phyloP scores from a whole-genome alignment of 129 eudicot species.

The Arctium minus region DNA sequence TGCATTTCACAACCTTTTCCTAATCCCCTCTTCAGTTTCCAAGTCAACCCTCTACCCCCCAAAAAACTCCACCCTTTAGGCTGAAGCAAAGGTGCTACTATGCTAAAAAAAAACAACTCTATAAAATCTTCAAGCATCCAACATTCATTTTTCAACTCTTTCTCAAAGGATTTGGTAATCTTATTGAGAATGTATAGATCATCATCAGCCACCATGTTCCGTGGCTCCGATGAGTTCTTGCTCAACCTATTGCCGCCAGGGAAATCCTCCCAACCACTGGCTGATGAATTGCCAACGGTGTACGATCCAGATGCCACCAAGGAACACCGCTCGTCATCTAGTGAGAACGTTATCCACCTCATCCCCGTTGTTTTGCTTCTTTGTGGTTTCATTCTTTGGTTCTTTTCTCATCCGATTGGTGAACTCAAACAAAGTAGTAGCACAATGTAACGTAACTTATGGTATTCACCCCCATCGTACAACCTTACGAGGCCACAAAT shows the following conservation, averaged over 20 bases:
- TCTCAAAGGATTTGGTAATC: background rate
- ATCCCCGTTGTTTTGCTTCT: slow-evolving; percentile 54
- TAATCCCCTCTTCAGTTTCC: background rate
- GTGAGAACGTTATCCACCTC: slow-evolving; percentile 48
- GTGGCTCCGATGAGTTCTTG: slow-evolving; percentile 44
- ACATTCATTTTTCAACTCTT: slow-evolving; percentile 1
- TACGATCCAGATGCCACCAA: slow-evolving; percentile 32
- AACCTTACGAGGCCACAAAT: too few relatives aligned
- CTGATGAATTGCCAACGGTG: slow-evolving; percentile 19
- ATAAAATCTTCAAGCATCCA: slow-evolving; percentile 18
- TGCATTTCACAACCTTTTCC: background rate
- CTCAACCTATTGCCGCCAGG: slow-evolving; percentile 36
- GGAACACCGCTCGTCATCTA: slow-evolving; percentile 33
- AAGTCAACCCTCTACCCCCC: slow-evolving; percentile 10
- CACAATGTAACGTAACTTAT: background rate
- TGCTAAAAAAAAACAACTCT: background rate
- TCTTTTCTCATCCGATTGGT: slow-evolving; percentile 38
- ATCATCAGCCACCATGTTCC: slow-evolving; percentile 42
- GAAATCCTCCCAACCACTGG: slow-evolving; percentile 19
- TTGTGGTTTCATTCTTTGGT: slow-evolving; percentile 65
- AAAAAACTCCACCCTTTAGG: slow-evolving; percentile 17
- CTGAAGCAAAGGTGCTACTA: slow-evolving; percentile 21
- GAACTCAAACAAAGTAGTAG: background rate
- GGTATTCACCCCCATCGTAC: background rate
- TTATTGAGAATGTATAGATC: slow-evolving; percentile 39